Evolutionary conservation across 768 basidiomycete genomes (phyloP), one percentile per base, ranked within the genome.

Genomic region (Psilocybe tampanensis): DNA sequence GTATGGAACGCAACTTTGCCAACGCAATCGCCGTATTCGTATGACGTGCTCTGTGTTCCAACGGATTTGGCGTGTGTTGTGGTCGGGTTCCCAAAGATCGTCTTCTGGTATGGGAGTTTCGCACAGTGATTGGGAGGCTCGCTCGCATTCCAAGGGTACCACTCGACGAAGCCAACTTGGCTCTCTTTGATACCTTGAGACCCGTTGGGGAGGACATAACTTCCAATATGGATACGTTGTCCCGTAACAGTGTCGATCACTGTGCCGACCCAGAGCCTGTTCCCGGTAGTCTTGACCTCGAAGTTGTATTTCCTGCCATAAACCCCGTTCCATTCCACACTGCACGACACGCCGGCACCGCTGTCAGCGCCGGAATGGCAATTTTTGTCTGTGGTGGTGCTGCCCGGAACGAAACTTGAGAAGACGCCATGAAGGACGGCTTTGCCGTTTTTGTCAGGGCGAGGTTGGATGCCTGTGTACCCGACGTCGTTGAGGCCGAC

Each of bases 381-480:
- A 18, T 47, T 54, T 24, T n/a, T 22, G 33, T 54, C 44, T 43
- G 15, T 26, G 18, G 44, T 47, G 29, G 53, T 54, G 44, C 42
- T 45, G 11, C 53, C 53, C 1, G 24, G 18, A 15, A 47, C 23
- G 33, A 54, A 54, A 22, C 53, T 54, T 18, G 53, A 54, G 44
- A 54, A 54, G 11, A 34, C 53, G 32, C 24, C 53, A 23, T 47
- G 53, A 29, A 54, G 29, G 32, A 54, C 44, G 12, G 53, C 18
- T 44, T 29, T 34, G 2, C 53, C 53, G 18, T 17, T 24, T n/a
- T 24, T 45, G 53, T 44, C 29, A 11, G 44, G 44, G 32, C 44
- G 53, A 11, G 53, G 53, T 36, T 54, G 53, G 26, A 54, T 45
- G 23, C 52, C 52, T 8, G 42, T 53, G 52, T 53, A 53, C 17